A percentile compares a stretch with the other conserved stretches of the same genome.
Evolutionary conservation across 805 yeast genomes (phyloP).

Genomic region (Metschnikowia continentalis): DNA sequence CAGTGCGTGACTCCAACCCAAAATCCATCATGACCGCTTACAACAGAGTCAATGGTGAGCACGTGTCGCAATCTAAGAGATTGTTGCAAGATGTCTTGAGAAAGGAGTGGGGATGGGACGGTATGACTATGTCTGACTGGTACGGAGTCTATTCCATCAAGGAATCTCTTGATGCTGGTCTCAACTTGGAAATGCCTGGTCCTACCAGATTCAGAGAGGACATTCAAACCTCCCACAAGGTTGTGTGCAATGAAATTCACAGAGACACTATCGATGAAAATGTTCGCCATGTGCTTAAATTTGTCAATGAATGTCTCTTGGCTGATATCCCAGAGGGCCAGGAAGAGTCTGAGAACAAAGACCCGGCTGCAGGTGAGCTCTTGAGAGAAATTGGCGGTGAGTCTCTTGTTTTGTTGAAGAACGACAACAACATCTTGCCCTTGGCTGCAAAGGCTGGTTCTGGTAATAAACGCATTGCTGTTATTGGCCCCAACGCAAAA

Average conservation of each 20-base stretch:
- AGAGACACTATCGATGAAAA: slow-evolving; percentile 43
- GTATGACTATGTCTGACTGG: slow-evolving; percentile 63
- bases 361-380: slow-evolving; percentile 13
- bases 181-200: slow-evolving; percentile 69
- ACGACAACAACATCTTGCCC: slow-evolving; percentile 47
- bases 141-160: slow-evolving; percentile 49
- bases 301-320: slow-evolving; percentile 41
- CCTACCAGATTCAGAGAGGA: slow-evolving; percentile 46
- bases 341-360: slow-evolving; percentile 22
- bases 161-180: slow-evolving; percentile 49
- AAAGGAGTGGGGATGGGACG: slow-evolving; percentile 55
- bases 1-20: slow-evolving; percentile 50
- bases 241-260: slow-evolving; percentile 39
- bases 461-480: slow-evolving; percentile 39
- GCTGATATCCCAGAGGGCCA: slow-evolving; percentile 39
- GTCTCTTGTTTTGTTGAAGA: slow-evolving; percentile 53
- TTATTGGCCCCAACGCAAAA: slow-evolving; percentile 60
- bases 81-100: slow-evolving; percentile 46
- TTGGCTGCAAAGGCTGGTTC: slow-evolving; percentile 19
- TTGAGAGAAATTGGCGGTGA: slow-evolving; percentile 27
- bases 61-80: slow-evolving; percentile 44
- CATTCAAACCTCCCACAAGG: slow-evolving; percentile 38
- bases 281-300: slow-evolving; percentile 43
- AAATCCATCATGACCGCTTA: slow-evolving; percentile 58
- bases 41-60: slow-evolving; percentile 60